phyloP scores from a whole-genome alignment of 2,329 filamentous ascomycete species.

The Dactylella cylindrospora region DNA sequence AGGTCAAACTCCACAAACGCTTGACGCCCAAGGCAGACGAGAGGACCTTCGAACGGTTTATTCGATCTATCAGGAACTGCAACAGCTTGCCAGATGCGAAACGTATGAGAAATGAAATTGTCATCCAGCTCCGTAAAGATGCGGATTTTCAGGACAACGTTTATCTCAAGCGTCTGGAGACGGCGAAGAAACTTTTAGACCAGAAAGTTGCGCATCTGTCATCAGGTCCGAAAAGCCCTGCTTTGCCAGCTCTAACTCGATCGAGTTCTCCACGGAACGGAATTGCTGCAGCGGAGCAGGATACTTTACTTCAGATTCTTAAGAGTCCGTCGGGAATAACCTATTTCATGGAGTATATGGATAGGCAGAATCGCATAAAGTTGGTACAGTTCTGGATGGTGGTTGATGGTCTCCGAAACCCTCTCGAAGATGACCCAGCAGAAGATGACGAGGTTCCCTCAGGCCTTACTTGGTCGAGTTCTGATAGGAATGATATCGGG shows the following conservation, averaged over 20 bases:
- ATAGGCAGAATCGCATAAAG: conserved; percentile 80
- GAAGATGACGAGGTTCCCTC: conserved; percentile 64
- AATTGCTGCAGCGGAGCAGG: conserved; percentile 48
- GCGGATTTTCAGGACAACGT: conserved; percentile 77
- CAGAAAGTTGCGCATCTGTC: conserved; percentile 83
- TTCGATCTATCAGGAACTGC: conserved; percentile 81
- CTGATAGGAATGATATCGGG: conserved; percentile 81
- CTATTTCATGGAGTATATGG: conserved; percentile 99
- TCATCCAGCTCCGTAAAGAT: conserved; percentile 87
- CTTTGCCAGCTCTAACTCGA: conserved; percentile 32
- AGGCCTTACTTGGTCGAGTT: conserved; percentile 71
- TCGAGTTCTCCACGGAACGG: conserved; percentile 43
- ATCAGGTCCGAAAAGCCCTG: conserved; percentile 60
- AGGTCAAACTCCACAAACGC: conserved; percentile 65
- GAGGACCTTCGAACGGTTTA: conserved; percentile 89
- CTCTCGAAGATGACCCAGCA: conserved; percentile 79
- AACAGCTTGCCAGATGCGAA: conserved; percentile 91
- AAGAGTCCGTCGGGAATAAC: conserved; percentile 73
- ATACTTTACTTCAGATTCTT: conserved; percentile 41
- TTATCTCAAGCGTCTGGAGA: conserved; percentile 85
- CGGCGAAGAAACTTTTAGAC: conserved; percentile 85
- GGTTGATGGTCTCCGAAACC: conserved; percentile 92
- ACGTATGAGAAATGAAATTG: conserved; percentile 85
- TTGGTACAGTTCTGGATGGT: conserved; percentile 98
- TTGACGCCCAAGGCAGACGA: conserved; percentile 82